phyloP scores from a whole-genome alignment of 257 asterid species.

The Salvia rosmarinus region DNA sequence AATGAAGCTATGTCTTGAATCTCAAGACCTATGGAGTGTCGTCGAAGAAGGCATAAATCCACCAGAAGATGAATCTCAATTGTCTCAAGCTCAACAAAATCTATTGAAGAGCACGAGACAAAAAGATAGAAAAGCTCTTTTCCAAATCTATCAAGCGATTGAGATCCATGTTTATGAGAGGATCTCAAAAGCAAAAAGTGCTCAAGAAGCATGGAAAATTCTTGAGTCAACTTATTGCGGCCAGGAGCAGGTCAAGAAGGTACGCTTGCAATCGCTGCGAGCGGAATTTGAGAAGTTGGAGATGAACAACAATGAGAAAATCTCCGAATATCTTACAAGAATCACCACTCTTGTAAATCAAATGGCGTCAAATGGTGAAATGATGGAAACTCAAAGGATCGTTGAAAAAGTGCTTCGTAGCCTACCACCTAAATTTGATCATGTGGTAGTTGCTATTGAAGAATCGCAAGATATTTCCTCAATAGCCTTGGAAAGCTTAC shows the following conservation, averaged over 20 bases:
- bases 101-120: background rate
- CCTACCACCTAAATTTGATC: conserved; percentile 4
- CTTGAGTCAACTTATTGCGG: too few relatives aligned
- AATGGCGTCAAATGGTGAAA: background rate
- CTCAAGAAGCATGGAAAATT: background rate
- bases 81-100: background rate
- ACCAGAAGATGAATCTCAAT: background rate
- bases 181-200: background rate
- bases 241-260: too few relatives aligned
- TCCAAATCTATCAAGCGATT: background rate
- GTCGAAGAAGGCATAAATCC: background rate
- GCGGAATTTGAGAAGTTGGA: too few relatives aligned
- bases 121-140: background rate
- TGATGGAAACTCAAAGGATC: background rate
- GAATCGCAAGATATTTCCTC: background rate
- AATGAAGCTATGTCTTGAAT: conserved; percentile 1
- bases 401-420: background rate
- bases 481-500: background rate
- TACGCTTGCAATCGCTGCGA: too few relatives aligned
- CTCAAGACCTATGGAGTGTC: background rate
- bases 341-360: background rate
- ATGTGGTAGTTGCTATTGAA: background rate
- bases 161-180: background rate
- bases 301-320: too few relatives aligned
- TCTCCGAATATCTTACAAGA: background rate